Percentiles rank a stretch among this genome's conserved stretches.
These are phyloP conservation scores for Hygrophoropsis aurantiaca DNA, from an alignment of 768 basidiomycete species.

Conservation along the genomic window DNA sequence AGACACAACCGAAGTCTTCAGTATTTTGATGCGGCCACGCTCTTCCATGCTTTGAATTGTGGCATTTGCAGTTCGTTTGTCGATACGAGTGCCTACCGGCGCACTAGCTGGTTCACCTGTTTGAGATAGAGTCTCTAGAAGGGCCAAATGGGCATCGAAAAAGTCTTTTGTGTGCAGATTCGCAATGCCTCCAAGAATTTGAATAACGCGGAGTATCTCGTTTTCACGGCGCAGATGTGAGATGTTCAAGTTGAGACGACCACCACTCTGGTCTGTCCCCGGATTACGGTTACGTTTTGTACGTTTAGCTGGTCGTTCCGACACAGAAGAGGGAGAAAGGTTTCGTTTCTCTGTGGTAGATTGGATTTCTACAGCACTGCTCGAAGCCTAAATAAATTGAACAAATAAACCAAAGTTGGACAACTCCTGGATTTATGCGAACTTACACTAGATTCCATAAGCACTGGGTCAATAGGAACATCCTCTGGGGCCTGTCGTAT, in stretches of 20 bases:
- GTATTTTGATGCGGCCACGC: slow-evolving; percentile 65
- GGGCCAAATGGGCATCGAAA: slow-evolving; percentile 60
- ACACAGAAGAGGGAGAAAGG: background rate
- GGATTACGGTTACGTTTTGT: background rate
- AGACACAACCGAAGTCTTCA: slow-evolving; percentile 63
- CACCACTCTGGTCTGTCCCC: no score
- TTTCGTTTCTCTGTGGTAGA: slow-evolving; percentile 13
- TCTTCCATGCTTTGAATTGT: slow-evolving; percentile 63
- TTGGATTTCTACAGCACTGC: no score
- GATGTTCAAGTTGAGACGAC: slow-evolving; percentile 56
- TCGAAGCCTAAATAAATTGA: no score
- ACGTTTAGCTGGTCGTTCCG: slow-evolving; percentile 21
- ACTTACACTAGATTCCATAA: no score
- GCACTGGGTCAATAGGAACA: no score
- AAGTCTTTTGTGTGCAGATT: slow-evolving; percentile 70
- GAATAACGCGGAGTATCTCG: slow-evolving; percentile 69
- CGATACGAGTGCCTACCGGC: slow-evolving; percentile 64
- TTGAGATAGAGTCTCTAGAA: slow-evolving; percentile 56
- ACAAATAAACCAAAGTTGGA: no score
- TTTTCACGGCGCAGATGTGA: slow-evolving; percentile 80
- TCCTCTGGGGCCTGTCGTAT: no score
- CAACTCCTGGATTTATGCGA: no score
- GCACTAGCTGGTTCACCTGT: slow-evolving; percentile 72
- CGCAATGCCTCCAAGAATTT: slow-evolving; percentile 63
- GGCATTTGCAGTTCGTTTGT: slow-evolving; percentile 67